Evolutionary conservation across 2,329 filamentous ascomycete species (phyloP), one percentile per base, ranked within the genome.

Genomic region (Simplicillium aogashimaense): DNA sequence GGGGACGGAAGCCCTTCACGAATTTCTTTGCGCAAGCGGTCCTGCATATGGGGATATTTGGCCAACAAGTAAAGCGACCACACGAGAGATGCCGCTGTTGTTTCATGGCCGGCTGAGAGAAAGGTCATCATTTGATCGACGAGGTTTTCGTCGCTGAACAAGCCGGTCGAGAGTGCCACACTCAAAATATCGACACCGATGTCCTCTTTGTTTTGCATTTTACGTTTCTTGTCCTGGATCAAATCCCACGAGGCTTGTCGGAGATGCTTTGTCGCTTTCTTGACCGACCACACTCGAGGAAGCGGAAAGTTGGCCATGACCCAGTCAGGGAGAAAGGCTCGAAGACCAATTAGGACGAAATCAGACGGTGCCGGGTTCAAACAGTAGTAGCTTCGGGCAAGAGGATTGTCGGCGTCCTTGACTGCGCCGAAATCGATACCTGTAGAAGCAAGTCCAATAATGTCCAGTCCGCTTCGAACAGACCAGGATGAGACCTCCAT

Each of bases 51-150:
- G 0, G 59, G 60, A 17, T 62, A 47, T 30, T 53, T 51, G 6
- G 56, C 50, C 8, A 70, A 47, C 40, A 61, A 50, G 25, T 67
- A 65, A 2, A 60, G 53, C 0, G 58, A 57, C 65, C 66, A 69
- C 1, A 58, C 60, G 36, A 68, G 54, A 0, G 61, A 50, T 0
- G 57, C 55, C 2, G 65, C 64, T 1, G 64, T 68, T 0, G 66
- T 68, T 42, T 69, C 65, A 36, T 69, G 65, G 0, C 65, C 65
- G 8, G 63, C 60, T 1, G 58, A 58, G 11, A 65, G 49, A 43
- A 65, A 63, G 0, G 63, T 66, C 53, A 67, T 60, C 17, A 66
- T 45, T 40, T 66, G 59, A 38, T 63, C 59, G n/a, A 61, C 53
- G 4, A 65, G 53, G 16, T 61, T 55, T 11, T 60, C 56, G 38